Evolutionary conservation across 2,329 filamentous ascomycete genomes (phyloP).

Genomic region (Atkinsonella hypoxylon): DNA sequence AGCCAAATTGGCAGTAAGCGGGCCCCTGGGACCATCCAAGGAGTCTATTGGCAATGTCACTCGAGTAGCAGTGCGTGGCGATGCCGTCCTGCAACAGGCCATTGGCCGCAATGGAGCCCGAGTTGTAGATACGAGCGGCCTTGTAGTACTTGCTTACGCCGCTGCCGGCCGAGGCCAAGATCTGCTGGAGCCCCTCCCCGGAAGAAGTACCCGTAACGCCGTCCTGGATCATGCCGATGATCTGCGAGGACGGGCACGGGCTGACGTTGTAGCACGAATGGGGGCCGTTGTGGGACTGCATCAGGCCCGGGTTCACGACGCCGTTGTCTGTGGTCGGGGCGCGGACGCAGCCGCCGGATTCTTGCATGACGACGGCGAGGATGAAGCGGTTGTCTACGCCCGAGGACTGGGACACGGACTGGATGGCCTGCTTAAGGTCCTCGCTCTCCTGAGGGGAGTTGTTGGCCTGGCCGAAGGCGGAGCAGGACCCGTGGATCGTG

Average conservation of each 20-base stretch:
- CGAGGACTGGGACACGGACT: slow-evolving; percentile 15
- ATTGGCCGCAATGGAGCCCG: slow-evolving; percentile 24
- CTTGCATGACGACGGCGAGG: slow-evolving; percentile 31
- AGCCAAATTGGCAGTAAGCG: not conserved
- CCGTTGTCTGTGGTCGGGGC: slow-evolving; percentile 27
- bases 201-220: slow-evolving; percentile 27
- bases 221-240: slow-evolving; percentile 24
- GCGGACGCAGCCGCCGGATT: slow-evolving; percentile 31
- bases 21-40: slow-evolving; percentile 2
- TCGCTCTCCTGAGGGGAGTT: slow-evolving; percentile 6
- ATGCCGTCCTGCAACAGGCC: slow-evolving; percentile 27
- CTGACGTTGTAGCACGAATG: slow-evolving; percentile 24
- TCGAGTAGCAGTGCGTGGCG: slow-evolving; percentile 36
- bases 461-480: slow-evolving; percentile 6
- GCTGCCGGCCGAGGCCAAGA: slow-evolving; percentile 18
- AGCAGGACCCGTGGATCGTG: slow-evolving; percentile 8
- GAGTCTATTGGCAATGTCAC: slow-evolving; percentile 29
- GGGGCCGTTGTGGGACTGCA: slow-evolving; percentile 25
- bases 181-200: slow-evolving; percentile 30
- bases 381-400: slow-evolving; percentile 28
- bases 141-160: slow-evolving; percentile 24
- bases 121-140: slow-evolving; percentile 38
- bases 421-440: slow-evolving; percentile 20
- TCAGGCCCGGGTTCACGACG: slow-evolving; percentile 29
- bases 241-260: slow-evolving; percentile 15